Conservation (phyloP, 1,139 yeast species). For the Eremothecium coryli region DNA sequence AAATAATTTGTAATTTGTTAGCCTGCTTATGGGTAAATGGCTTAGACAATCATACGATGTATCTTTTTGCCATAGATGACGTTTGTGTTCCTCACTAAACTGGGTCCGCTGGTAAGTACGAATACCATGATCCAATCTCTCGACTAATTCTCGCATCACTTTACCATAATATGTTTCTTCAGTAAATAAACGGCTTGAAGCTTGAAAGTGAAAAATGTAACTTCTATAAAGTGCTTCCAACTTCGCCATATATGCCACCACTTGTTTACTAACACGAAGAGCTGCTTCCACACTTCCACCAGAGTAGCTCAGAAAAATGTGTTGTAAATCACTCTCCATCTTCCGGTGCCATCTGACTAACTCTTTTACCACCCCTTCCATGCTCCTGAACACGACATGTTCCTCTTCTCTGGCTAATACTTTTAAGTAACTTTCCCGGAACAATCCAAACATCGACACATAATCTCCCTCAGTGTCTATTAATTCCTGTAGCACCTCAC, state of each 20-base stretch:
- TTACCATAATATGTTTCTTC: slow-evolving; percentile 4
- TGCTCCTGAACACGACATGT: slow-evolving; percentile 4
- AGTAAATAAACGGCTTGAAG: slow-evolving; percentile 3
- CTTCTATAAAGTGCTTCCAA: slow-evolving; percentile 4
- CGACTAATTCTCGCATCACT: slow-evolving; percentile 4
- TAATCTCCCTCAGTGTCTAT: slow-evolving; percentile 5
- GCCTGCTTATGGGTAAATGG: slow-evolving; percentile 7
- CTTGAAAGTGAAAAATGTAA: slow-evolving; percentile 3
- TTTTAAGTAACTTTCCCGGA: slow-evolving; percentile 3
- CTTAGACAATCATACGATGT: slow-evolving; percentile 4
- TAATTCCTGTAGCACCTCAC: slow-evolving; percentile 4
- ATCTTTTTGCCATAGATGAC: slow-evolving; percentile 5
- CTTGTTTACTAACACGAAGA: slow-evolving; percentile 3
- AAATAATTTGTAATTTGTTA: slow-evolving; percentile 7
- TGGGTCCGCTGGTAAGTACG: slow-evolving; percentile 5
- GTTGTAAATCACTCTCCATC: slow-evolving; percentile 2
- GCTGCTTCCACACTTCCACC: slow-evolving; percentile 1
- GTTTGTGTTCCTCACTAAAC: slow-evolving; percentile 2
- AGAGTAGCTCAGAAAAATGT: not conserved
- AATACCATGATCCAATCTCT: slow-evolving; percentile 3
- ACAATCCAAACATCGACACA: slow-evolving; percentile 4
- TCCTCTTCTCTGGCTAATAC: slow-evolving; percentile 5
- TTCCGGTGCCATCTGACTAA: slow-evolving; percentile 4
- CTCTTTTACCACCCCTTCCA: slow-evolving; percentile 4
- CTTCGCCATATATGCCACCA: slow-evolving; percentile 4